phyloP scores from a whole-genome alignment of 805 yeast genomes.

The Lipomyces sp. region DNA sequence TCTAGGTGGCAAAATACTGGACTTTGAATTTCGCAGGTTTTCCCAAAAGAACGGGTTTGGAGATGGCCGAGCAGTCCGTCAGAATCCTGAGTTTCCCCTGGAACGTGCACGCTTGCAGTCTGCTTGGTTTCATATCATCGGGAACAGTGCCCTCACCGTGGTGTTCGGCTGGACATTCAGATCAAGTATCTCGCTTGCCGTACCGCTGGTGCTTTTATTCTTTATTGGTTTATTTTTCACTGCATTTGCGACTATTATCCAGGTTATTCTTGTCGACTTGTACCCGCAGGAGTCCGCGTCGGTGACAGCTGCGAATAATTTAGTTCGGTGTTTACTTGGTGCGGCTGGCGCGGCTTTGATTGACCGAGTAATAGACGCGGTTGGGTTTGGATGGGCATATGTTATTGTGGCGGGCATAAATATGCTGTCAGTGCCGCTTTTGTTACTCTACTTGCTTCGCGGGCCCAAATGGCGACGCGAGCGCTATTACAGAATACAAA shows the following conservation, averaged over 20 bases:
- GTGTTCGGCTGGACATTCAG: conserved; percentile 30
- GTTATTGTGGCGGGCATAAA: conserved; percentile 56
- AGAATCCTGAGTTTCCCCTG: conserved; percentile 21
- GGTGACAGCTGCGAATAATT: conserved; percentile 68
- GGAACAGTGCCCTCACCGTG: conserved; percentile 1
- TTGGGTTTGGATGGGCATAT: conserved; percentile 74
- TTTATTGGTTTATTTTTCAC: conserved; percentile 14
- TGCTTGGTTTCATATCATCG: background rate
- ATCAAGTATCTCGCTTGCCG: conserved; percentile 13
- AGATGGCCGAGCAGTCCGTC: background rate
- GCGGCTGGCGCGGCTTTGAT: conserved; percentile 70
- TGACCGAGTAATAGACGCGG: conserved; percentile 51
- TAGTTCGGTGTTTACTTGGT: conserved; percentile 67
- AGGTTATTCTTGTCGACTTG: conserved; percentile 72
- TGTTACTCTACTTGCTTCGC: background rate
- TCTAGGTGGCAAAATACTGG: conserved; percentile 51
- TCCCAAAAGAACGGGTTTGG: background rate
- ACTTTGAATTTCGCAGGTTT: conserved; percentile 15
- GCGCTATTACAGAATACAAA: background rate
- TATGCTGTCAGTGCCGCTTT: conserved; percentile 1
- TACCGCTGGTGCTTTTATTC: conserved; percentile 20
- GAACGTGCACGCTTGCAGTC: conserved; percentile 23
- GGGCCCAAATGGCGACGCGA: conserved; percentile 8
- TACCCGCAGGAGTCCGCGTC: conserved; percentile 69
- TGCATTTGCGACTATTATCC: conserved; percentile 40